Evolutionary conservation across 1,139 yeast species (phyloP).

Genomic region (Sugiyamaella grinbergsii): DNA sequence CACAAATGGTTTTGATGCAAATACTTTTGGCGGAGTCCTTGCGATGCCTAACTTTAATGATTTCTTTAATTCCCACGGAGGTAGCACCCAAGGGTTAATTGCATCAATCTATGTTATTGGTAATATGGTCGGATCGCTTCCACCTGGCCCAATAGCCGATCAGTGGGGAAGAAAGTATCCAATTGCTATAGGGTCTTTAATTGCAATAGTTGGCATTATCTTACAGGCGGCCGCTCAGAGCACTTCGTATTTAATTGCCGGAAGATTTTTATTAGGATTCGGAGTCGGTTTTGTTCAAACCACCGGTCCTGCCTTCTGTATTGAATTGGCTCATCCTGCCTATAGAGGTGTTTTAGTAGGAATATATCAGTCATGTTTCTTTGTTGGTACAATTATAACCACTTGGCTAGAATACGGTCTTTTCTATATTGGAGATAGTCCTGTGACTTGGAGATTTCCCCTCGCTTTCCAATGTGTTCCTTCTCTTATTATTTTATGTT

Average conservation of each 20-base stretch:
- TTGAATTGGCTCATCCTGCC: slow-evolving; percentile 41
- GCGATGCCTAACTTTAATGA: slow-evolving; percentile 25
- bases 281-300: slow-evolving; percentile 30
- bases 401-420: slow-evolving; percentile 39
- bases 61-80: slow-evolving; percentile 24
- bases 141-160: slow-evolving; percentile 25
- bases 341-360: slow-evolving; percentile 48
- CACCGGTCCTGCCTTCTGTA: slow-evolving; percentile 27
- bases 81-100: slow-evolving; percentile 24
- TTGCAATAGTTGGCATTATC: slow-evolving; percentile 35
- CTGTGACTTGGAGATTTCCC: slow-evolving; percentile 36
- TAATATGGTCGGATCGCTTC: slow-evolving; percentile 23
- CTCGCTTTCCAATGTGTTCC: slow-evolving; percentile 42
- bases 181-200: slow-evolving; percentile 31
- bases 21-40: slow-evolving; percentile 23
- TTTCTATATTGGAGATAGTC: slow-evolving; percentile 19
- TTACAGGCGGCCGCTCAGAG: slow-evolving; percentile 33
- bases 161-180: slow-evolving; percentile 24
- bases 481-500: slow-evolving; percentile 49
- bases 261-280: slow-evolving; percentile 34
- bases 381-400: slow-evolving; percentile 57
- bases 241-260: slow-evolving; percentile 20
- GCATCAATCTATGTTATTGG: slow-evolving; percentile 24
- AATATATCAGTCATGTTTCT: slow-evolving; percentile 53
- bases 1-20: slow-evolving; percentile 22